phyloP scores from a whole-genome alignment of 345 rosid genomes.

The Gynandropsis gynandra region DNA sequence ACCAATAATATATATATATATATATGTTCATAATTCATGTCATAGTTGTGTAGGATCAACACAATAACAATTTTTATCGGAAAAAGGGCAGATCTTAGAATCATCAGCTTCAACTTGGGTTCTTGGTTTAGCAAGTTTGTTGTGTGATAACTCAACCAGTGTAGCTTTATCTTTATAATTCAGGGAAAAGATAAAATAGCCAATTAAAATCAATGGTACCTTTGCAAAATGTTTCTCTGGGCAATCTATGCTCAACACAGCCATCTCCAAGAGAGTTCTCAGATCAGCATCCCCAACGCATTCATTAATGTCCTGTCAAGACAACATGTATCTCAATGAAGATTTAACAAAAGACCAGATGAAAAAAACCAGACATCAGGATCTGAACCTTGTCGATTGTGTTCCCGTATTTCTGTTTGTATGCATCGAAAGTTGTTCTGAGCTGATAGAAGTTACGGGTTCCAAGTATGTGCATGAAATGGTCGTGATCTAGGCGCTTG shows the following conservation, averaged over 20 bases:
- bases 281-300: conserved; percentile 47
- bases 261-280: conserved; percentile 41
- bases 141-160: background rate
- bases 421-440: conserved; percentile 54
- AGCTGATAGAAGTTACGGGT: conserved; percentile 73
- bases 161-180: background rate
- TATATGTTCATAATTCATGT: too few species aligned
- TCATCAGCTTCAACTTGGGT: too few species aligned
- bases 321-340: background rate
- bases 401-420: conserved; percentile 45
- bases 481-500: conserved; percentile 57
- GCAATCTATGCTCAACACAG: conserved; percentile 45
- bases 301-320: conserved; percentile 47
- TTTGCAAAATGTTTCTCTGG: conserved; percentile 88
- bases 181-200: background rate
- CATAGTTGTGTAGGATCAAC: too few species aligned
- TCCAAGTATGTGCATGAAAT: conserved; percentile 48
- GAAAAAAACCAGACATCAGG: conserved; percentile 6
- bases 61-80: too few species aligned
- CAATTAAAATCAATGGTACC: conserved; percentile 26
- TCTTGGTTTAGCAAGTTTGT: background rate
- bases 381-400: conserved; percentile 53
- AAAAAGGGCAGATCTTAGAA: too few species aligned
- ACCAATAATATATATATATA: too few species aligned
- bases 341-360: background rate